These are phyloP conservation scores for Abrus precatorius DNA, from an alignment of 306 rosid genomes.

Conservation along the genomic window DNA sequence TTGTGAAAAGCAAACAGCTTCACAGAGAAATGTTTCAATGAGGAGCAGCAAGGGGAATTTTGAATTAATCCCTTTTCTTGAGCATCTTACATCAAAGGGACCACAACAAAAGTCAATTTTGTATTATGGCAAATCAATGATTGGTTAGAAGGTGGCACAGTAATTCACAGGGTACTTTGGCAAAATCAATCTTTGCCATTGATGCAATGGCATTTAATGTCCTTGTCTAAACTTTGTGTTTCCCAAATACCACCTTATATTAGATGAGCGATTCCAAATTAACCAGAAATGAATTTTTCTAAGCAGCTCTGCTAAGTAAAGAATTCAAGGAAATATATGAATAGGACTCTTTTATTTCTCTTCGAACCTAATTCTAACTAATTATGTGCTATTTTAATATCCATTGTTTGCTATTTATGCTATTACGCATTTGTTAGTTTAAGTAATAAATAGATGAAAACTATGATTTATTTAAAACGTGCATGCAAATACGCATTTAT, in stretches of 20 bases:
- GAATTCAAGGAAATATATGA: neutral
- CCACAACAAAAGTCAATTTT: slow-evolving; percentile 18
- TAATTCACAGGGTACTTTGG: neutral
- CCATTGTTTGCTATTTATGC: no score
- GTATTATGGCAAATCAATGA: slow-evolving; percentile 9
- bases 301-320: neutral
- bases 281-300: neutral
- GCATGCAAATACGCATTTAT: no score
- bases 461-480: no score
- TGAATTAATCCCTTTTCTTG: slow-evolving; percentile 4
- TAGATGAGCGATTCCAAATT: neutral
- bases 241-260: neutral
- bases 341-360: neutral
- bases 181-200: neutral
- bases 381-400: neutral
- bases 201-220: neutral
- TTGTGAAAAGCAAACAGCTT: slow-evolving; percentile 49
- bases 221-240: neutral
- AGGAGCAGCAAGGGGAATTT: neutral
- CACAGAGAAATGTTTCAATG: slow-evolving; percentile 25
- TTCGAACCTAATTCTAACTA: neutral
- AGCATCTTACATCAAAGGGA: slow-evolving; percentile 40
- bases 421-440: no score
- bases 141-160: slow-evolving; percentile 6
- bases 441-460: no score